Base-by-base conservation (phyloP, 2,329 filamentous ascomycete genomes). In the Penicillium sp. region DNA sequence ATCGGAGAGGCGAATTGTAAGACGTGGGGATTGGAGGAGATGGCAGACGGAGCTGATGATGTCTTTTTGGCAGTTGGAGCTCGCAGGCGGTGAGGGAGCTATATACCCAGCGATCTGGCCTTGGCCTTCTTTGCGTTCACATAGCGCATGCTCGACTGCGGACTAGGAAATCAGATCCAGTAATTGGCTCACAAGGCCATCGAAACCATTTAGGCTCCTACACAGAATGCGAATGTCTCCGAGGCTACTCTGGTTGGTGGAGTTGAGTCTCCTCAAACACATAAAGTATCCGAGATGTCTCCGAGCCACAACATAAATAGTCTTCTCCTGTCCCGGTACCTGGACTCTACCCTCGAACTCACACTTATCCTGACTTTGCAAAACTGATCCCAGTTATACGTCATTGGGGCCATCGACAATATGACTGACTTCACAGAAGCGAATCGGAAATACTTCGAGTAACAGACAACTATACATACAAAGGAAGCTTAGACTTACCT, bases 401-500 rank as follows among this genome's bases (percentile, higher is more conserved):
- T 8, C 4, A 38, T 32, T 48, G 24, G 27, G 15, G 23, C 24
- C 23, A 41, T 15, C 47, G 10, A 18, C 15, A 56, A 39, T 37
- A 70, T 70, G 68, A 58, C 64, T 24, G 59, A 66, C 32, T 60
- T 69, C 39, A 66, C 68, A 5, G 69, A 72, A 50, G 47, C 58
- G 23, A 75, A 75, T 45, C 64, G 66, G 27, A 57, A 62, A 6
- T 66, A 71, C 54, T 75, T 72, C 57, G 65, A 74, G 72, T 74
- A 59, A 63, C 70, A 60, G 25, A 3, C 20, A 31, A 15, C 24
- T 20, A 6, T 8, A 47, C 6, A 9, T 40, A 7, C 6, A 18
- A 35, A 5, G 18, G 8, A 25, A 40, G 9, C 7, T 13, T 20
- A 51, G n/a, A 23, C 1, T 18, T 15, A 15, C 47, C 18, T 31